Conservation (phyloP, 345 rosid genomes). For the Boechera retrofracta region DNA sequence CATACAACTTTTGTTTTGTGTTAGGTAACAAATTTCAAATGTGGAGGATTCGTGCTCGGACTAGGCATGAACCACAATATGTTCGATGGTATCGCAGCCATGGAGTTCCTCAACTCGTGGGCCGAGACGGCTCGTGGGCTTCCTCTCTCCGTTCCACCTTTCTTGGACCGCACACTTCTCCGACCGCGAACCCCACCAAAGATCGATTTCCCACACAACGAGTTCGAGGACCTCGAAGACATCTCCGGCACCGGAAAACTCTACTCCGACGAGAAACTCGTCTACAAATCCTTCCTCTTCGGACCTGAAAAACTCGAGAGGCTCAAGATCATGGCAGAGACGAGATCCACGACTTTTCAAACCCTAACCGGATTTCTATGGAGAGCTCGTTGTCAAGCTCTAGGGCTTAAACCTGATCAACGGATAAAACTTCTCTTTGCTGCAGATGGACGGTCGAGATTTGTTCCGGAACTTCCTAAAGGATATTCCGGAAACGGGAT, state of each 20-base stretch:
- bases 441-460: constrained; percentile 76
- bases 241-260: constrained; percentile 63
- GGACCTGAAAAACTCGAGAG: constrained; percentile 61
- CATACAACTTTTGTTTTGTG: neutral
- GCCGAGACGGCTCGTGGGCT: constrained; percentile 77
- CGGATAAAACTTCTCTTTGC: constrained; percentile 82
- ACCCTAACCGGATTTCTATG: constrained; percentile 79
- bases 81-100: constrained; percentile 83
- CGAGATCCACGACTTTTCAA: constrained; percentile 73
- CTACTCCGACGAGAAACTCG: constrained; percentile 65
- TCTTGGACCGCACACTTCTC: constrained; percentile 63
- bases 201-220: constrained; percentile 65
- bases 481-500: constrained; percentile 83
- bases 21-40: constrained; percentile 83
- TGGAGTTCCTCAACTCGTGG: constrained; percentile 92
- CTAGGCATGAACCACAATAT: constrained; percentile 80
- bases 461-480: constrained; percentile 66
- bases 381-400: constrained; percentile 75
- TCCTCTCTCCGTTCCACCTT: constrained; percentile 69
- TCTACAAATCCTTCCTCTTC: constrained; percentile 70
- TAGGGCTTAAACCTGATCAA: constrained; percentile 66
- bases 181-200: constrained; percentile 62
- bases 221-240: constrained; percentile 74
- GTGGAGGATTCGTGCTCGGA: constrained; percentile 83
- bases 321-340: constrained; percentile 62